Evolutionary conservation across 164 flowering plant species (phyloP).

Genomic region (Macadamia tetraphylla): DNA sequence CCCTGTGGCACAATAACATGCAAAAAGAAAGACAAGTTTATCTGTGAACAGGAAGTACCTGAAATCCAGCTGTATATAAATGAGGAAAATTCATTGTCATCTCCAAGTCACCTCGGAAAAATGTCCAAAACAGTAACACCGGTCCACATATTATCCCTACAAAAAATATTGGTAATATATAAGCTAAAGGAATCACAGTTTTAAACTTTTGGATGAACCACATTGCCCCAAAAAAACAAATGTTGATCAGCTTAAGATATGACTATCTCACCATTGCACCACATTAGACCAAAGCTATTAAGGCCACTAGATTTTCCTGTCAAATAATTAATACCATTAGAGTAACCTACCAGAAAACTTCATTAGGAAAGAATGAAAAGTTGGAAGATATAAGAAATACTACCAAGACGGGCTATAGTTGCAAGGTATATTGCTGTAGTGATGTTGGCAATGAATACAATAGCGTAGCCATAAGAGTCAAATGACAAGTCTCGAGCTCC

Average conservation of each 20-base stretch:
- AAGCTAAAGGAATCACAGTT: background rate
- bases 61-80: constrained; percentile 70
- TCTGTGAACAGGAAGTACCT: constrained; percentile 42
- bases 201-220: background rate
- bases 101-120: constrained; percentile 68
- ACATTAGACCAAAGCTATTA: constrained; percentile 90
- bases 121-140: constrained; percentile 74
- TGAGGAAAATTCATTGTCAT: constrained; percentile 57
- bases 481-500: constrained; percentile 93
- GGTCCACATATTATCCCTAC: constrained; percentile 86
- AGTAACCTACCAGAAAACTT: constrained; percentile 2
- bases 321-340: constrained; percentile 8
- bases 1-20: constrained; percentile 2
- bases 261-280: constrained; percentile 75
- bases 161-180: constrained; percentile 9
- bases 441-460: constrained; percentile 76
- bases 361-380: background rate
- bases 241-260: background rate
- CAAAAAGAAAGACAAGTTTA: background rate
- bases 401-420: constrained; percentile 88
- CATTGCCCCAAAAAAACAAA: too few relatives aligned
- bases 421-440: constrained; percentile 94
- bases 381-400: constrained; percentile 5
- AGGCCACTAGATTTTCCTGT: constrained; percentile 85
- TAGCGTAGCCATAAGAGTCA: constrained; percentile 72